Base-by-base conservation (phyloP, 305 asterid genomes). In the Striga hermonthica region DNA sequence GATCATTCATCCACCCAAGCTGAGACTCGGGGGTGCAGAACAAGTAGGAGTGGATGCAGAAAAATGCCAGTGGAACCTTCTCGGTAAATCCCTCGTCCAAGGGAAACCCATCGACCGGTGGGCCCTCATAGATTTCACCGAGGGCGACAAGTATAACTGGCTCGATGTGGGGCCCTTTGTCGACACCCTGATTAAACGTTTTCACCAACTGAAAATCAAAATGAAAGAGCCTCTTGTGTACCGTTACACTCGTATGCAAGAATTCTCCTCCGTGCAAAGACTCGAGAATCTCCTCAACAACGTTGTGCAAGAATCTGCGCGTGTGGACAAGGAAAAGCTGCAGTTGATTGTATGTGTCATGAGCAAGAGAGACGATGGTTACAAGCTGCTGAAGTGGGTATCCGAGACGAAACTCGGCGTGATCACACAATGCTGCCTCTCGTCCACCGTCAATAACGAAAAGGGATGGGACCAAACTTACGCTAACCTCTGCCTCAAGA, bases 61-160 rank as follows among this genome's bases (percentile, higher is more conserved):
- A 7, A 84, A 80, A 68, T 76, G 92, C 65, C 84, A 86, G 6
- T 86, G 90, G 91, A 86, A 73, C 67, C 83, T 86, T 73, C 67
- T 75, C n/a, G 74, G 80, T 3, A 80, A 80, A 55, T 66, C 80
- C 4, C 76, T 89, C 4, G 71, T 76, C 4, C 75, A 80, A 11
- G 86, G 81, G 54, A 81, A 62, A 75, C 49, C 70, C 0, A 59
- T 83, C 14, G 82, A 81, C 3, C 72, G 85, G 9, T 89, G 96
- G 96, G 96, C 83, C 9, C 31, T 85, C 69, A 57, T 86, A 5
- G 83, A 88, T 69, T 84, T 88, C 37, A 80, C 80, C 1, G 10
- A 31, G 0, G 69, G 71, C 2, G 78, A 64, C 9, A 74, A 57
- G 6, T 39, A 2, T 13, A 38, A 38, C 31, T 10, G 4, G 37